Evolutionary conservation across 176 grass and related monocot species (phyloP), one percentile per base, ranked within the genome.

Genomic region (Melocanna baccifera): DNA sequence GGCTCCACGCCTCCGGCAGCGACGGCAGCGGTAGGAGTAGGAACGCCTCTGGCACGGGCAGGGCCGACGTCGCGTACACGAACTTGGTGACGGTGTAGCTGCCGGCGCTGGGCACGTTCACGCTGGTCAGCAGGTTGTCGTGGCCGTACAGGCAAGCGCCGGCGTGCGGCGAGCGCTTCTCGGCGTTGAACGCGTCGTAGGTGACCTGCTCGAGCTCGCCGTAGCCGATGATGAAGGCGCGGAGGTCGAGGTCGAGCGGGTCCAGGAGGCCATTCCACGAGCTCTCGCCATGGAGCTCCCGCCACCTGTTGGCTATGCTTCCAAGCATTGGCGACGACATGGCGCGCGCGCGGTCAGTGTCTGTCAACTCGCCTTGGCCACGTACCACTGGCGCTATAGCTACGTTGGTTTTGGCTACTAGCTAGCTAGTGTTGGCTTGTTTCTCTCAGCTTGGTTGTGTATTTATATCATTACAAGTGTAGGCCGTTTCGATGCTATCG

Each of bases 231-330:
- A 96, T 12, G 69, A n/a, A 87, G 18, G 37, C 9, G 64, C 93
- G 96, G n/a, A 98, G 91, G 80, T 95, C 96, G 6, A 59, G 9
- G 69, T 95, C 96, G 7, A 94, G 78, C 11, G 96, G 93, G 69
- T 87, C 89, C 16, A 94, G 83, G 10, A 98, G 88, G 20, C 91
- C 96, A 0, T 85, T 68, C 96, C 96, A 96, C 3, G 86, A 83
- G 46, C 78, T 29, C 58, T 82, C 43, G 55, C 96, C 96, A 1
- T 90, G 88, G 43, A 98, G 79, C 86, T 92, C 91, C 43, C 87
- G 87, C 96, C 93, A 98, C 81, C 93, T 88, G 52, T 61, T 76
- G 7, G 96, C 89, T 5, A 94, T 90, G 87, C 76, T 71, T 30
- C 91, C 85, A 23, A 86, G 63, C 85, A 73, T 77, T 25, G 73